Evolutionary conservation across 2,329 filamentous ascomycete species (phyloP), one percentile per base, ranked within the genome.

Genomic region (Colletotrichum simmondsii): DNA sequence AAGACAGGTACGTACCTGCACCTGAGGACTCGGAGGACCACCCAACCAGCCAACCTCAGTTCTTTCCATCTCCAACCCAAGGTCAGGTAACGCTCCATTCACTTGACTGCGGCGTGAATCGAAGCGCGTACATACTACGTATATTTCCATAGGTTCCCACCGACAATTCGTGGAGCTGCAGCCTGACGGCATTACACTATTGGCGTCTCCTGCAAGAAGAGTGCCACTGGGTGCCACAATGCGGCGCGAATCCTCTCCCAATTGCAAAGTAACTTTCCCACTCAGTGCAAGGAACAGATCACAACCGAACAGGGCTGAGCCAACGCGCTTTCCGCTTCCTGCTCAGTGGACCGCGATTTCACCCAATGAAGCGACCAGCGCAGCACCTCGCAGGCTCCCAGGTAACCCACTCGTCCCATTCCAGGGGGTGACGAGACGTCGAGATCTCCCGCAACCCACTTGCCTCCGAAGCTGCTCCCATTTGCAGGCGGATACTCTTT

Each of bases 301-400:
- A 52, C 60, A 65, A 42, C 66, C 66, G 56, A 73, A 61, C 71
- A 73, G 60, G 71, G 71, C 71, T 73, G 71, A 73, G 71, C 70
- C 66, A 72, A 72, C 66, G 66, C 56, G 66, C 59, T 72, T 72
- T 61, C 60, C 56, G 60, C 60, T 56, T 56, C 60, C 30, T 58
- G 22, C 32, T 60, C 54, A 54, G 46, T 54, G 65, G 46, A 26
- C 46, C 42, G n/a, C 5, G 16, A 16, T 28, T 30, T 60, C 22
- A 24, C 42, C 65, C 70, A 72, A 72, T 72, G 65, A 54, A 26
- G 35, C 35, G 26, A 5, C 6, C 42, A 11, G 66, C 56, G 65
- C 70, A 61, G 63, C 6, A 32, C 56, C 32, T 46, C 22, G 57
- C 42, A 46, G 65, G 53, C 32, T 46, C 22, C 65, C 32, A 46